Percentiles rank a stretch among this genome's conserved stretches.
Evolutionary conservation across 306 rosid genomes (phyloP).

Genomic region (Castanea crenata): DNA sequence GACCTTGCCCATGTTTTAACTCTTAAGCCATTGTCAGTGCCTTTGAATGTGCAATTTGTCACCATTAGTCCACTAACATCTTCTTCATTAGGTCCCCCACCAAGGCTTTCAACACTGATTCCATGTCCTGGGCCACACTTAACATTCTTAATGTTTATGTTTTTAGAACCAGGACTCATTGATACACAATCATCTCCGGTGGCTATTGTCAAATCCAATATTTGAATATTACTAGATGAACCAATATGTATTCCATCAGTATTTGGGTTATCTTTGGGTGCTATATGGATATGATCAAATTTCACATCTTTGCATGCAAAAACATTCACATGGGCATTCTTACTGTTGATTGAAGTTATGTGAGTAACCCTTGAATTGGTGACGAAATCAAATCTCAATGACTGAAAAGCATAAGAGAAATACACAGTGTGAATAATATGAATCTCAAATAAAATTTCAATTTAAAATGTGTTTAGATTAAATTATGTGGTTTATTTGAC

Average conservation of each 20-base stretch:
- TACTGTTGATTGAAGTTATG: conserved; percentile 26
- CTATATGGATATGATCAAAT: neutral
- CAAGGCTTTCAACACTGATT: conserved; percentile 41
- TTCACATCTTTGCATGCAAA: neutral
- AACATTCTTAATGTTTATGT: neutral
- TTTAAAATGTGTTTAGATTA: too few relatives aligned
- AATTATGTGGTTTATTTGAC: too few relatives aligned
- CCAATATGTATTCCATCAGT: conserved; percentile 25
- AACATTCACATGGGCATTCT: conserved; percentile 18
- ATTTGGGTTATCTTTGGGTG: conserved; percentile 29
- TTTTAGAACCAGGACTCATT: conserved; percentile 11
- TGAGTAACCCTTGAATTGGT: neutral
- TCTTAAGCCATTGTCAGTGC: conserved; percentile 35
- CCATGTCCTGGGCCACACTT: conserved; percentile 42
- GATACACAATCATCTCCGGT: conserved; percentile 36
- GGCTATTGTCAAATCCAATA: conserved; percentile 1
- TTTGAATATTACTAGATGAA: neutral
- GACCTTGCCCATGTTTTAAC: conserved; percentile 34
- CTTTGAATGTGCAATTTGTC: conserved; percentile 12
- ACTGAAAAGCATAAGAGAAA: conserved; percentile 10
- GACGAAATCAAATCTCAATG: conserved; percentile 12
- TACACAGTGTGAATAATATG: too few relatives aligned
- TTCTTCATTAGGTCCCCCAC: neutral
- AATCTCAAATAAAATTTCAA: too few relatives aligned
- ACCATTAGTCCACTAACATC: neutral